Conservation (phyloP, 192 early-diverging fungal species). For the Umbelopsis sp. region DNA sequence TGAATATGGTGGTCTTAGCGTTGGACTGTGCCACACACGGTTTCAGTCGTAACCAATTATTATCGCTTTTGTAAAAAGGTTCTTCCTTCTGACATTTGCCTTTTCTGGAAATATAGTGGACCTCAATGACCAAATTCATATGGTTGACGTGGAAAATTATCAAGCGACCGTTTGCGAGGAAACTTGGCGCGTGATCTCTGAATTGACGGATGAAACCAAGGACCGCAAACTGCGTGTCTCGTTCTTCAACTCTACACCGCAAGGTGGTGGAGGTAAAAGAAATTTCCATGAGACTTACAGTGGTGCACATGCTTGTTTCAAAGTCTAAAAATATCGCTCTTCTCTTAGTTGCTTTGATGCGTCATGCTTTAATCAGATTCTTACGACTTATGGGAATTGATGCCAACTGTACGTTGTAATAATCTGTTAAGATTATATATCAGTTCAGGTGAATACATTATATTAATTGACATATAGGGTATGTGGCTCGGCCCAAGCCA, state of each 20-base stretch:
- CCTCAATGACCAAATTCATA: constrained; percentile 68
- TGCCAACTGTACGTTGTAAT: constrained; percentile 54
- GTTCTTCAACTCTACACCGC: constrained; percentile 84
- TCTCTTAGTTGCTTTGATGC: constrained; percentile 77
- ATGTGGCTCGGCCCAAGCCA: constrained; percentile 80
- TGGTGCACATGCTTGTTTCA: neutral
- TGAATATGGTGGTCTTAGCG: no score
- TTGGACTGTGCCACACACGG: no score
- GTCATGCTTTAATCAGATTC: constrained; percentile 77
- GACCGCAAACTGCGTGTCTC: constrained; percentile 59
- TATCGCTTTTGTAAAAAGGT: neutral
- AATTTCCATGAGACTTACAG: neutral
- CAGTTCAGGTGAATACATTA: constrained; percentile 24
- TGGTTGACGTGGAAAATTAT: constrained; percentile 68
- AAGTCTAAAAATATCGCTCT: neutral
- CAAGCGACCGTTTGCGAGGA: constrained; percentile 58
- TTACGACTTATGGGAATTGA: constrained; percentile 67
- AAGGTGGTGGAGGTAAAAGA: constrained; percentile 78
- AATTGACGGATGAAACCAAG: constrained; percentile 56
- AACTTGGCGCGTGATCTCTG: constrained; percentile 67
- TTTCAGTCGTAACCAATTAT: neutral
- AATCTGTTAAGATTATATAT: neutral
- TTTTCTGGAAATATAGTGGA: constrained; percentile 54
- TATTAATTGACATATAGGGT: constrained; percentile 47
- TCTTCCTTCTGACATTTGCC: neutral